Evolutionary conservation across 768 basidiomycete genomes (phyloP), one percentile per base, ranked within the genome.

Genomic region (Rhodotorula kratochvilovae): DNA sequence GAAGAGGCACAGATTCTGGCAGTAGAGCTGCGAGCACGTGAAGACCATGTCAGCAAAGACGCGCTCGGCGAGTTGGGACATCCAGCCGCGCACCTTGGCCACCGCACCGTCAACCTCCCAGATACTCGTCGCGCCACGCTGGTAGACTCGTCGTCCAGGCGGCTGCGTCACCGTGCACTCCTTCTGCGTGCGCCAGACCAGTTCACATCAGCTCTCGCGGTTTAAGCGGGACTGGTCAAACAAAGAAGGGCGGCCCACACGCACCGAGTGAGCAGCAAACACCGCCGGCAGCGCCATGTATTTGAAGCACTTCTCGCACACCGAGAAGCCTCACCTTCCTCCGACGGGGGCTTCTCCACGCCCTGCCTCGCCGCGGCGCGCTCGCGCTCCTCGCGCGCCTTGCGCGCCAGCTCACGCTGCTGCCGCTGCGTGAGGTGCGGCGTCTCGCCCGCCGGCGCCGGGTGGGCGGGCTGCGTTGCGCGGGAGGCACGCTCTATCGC

Each of bases 261-360:
- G 77, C 76, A 89, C 85, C 54, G 85, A 84, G 76, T 90, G 88
- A 70, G 88, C 83, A 19, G 79, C 77, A 87, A 89, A 94, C 31
- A 83, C 82, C 3, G 82, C 80, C 25, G 86, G 85, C 57, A 91
- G 88, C 4, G 87, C 83, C 88, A 93, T 91, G 79, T 99, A 99
- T 82, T 96, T 98, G 87, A 97, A 96, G 82, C 95, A 99, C 71
- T 87, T 85, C 75, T 93, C 89, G 79, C 92, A 95, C 11, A 94
- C 91, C 86, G n/a, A 88, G 93, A 29, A 94, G 80, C 31, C 71
- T 73, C 56, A 73, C 67, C n/a, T 57, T 60, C 63, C 62, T 60
- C 63, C 59, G 25, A 6, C 59, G 25, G 33, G 53, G 12, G 35
- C 54, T 56, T 23, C 50, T 42, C 16, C 33, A 21, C 50, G 35